Evolutionary conservation across 2,329 filamentous ascomycete genomes (phyloP).

Genomic region (Elsinoe fawcettii): DNA sequence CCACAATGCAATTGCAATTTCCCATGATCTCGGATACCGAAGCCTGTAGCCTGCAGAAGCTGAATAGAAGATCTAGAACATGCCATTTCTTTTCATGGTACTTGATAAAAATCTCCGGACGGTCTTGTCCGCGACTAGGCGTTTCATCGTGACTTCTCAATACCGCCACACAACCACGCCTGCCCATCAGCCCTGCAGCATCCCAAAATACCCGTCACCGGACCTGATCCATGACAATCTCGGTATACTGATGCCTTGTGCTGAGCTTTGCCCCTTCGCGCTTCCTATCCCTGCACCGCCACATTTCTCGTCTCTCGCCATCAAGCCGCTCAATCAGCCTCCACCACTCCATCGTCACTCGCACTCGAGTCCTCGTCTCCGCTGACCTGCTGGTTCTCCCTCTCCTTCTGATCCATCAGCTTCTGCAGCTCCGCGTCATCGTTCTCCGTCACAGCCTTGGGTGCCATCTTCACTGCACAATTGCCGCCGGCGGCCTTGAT

Average conservation of each 20-base stretch:
- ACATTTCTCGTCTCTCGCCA: neutral
- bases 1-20: neutral
- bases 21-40: neutral
- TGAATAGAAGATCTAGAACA: conserved; percentile 2
- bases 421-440: conserved; percentile 96
- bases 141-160: neutral
- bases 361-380: conserved; percentile 95
- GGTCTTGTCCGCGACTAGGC: conserved; percentile 5
- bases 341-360: conserved; percentile 78
- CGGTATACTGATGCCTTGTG: conserved; percentile 1
- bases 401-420: conserved; percentile 97
- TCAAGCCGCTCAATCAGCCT: conserved; percentile 28
- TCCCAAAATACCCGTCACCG: neutral
- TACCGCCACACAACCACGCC: conserved; percentile 8
- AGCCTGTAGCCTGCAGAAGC: neutral
- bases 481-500: conserved; percentile 73
- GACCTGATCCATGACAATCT: neutral
- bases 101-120: neutral
- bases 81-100: conserved; percentile 6
- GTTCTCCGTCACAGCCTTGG: conserved; percentile 97
- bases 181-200: neutral
- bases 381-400: conserved; percentile 95
- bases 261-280: neutral
- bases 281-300: neutral
- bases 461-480: conserved; percentile 92